Conservation (phyloP, 495 filamentous ascomycete genomes). For the Trichoderma erinaceum region DNA sequence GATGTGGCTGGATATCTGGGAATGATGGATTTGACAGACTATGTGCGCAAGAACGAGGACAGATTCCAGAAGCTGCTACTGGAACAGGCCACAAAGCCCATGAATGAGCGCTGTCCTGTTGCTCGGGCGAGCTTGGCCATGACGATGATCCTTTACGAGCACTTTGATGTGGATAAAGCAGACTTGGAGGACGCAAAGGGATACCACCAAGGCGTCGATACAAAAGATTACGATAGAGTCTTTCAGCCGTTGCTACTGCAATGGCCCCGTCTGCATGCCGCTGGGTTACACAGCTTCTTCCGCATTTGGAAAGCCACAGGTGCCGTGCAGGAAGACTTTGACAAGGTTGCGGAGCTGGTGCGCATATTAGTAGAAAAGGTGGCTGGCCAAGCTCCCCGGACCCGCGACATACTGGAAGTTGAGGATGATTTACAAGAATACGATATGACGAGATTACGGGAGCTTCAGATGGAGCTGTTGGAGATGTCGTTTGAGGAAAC, state of each 20-base stretch:
- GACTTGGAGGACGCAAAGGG: conserved; percentile 74
- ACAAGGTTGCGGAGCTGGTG: conserved; percentile 84
- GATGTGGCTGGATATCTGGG: conserved; percentile 81
- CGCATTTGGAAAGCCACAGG: conserved; percentile 86
- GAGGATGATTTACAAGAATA: conserved; percentile 85
- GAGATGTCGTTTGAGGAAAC: conserved; percentile 88
- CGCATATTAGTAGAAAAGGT: conserved; percentile 89
- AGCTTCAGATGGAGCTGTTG: conserved; percentile 91
- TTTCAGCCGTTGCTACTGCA: conserved; percentile 87
- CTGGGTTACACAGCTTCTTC: conserved; percentile 82
- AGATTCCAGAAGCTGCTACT: conserved; percentile 84
- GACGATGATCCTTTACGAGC: conserved; percentile 83
- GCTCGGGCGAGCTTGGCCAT: conserved; percentile 82
- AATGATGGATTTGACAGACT: conserved; percentile 97
- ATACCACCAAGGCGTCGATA: conserved; percentile 69
- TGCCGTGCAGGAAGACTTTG: conserved; percentile 78
- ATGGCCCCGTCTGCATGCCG: conserved; percentile 92
- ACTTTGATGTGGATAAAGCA: conserved; percentile 88
- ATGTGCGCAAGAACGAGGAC: conserved; percentile 83
- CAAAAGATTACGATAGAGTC: conserved; percentile 72
- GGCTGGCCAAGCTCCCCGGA: conserved; percentile 74
- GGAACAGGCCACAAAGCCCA: conserved; percentile 74
- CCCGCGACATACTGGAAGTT: conserved; percentile 79
- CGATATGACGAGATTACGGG: conserved; percentile 66
- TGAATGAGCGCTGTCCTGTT: conserved; percentile 75